Base-by-base conservation (phyloP, 148 eudicot genomes). In the Oxyria digyna region DNA sequence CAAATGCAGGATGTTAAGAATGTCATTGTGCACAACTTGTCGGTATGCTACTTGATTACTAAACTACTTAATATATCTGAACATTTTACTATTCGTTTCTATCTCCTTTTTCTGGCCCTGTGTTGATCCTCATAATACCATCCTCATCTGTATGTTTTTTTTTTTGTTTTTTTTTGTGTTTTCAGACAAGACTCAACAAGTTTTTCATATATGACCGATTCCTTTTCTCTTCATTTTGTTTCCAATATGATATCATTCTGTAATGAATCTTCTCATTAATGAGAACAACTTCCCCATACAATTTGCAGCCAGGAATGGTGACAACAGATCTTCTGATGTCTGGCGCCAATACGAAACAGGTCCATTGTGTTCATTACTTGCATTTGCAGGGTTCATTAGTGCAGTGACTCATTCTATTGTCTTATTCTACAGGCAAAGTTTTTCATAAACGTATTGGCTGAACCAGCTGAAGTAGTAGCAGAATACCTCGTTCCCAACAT, bases 261-360 rank as follows among this genome's bases (percentile, higher is more conserved):
- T 27, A 12, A 64, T 17, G 43, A 32, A 37, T 1, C 23, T 38
- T 3, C 15, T 64, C 24, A 33, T 40, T 35, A 42, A 64, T 64
- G 11, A 32, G 41, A 32, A 64, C 12, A 33, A 15, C 31, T 26
- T 33, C 31, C 27, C 67, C 20, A 62, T 41, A 23, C 45, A 66
- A 66, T 35, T 18, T 77, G 80, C 87, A 93, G 98, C 98, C 98
- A 29, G 98, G 96, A 74, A 93, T 93, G 98, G 96, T 93, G 27
- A 87, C 96, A 54, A 90, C 98, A 62, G 98, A 93, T 84, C 98
- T 93, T 70, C 81, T 93, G 67, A 93, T 93, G 96, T 84, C 98
- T 15, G 96, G 98, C 52, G 98, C 98, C 70, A 85, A 77, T 64
- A 89, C 98, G 18, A 93, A 93, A 74, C 98, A 93, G 95, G 98